phyloP scores from a whole-genome alignment of 306 rosid species.

The Cucumis hystrix region DNA sequence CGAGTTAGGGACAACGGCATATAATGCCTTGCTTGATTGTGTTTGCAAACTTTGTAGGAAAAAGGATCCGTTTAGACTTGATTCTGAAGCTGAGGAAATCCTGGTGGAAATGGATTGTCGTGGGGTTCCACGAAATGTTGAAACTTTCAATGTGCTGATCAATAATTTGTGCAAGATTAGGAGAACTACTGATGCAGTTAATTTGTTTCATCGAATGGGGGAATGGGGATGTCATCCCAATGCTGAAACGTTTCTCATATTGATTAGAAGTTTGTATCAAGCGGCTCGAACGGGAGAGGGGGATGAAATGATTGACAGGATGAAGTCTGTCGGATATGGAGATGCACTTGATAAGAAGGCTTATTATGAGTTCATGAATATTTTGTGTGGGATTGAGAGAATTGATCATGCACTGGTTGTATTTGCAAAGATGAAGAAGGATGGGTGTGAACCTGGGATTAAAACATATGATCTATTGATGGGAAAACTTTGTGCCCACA shows the following conservation, averaged over 20 bases:
- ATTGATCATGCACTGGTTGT: constrained; percentile 61
- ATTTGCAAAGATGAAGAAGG: constrained; percentile 62
- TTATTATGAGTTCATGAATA: constrained; percentile 45
- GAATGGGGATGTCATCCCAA: constrained; percentile 46
- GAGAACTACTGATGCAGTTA: constrained; percentile 46
- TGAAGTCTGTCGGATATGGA: constrained; percentile 50
- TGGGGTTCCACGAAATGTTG: constrained; percentile 71
- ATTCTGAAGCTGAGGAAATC: constrained; percentile 48
- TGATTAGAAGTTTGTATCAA: constrained; percentile 61
- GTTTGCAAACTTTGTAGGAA: constrained; percentile 53
- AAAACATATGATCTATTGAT: constrained; percentile 54
- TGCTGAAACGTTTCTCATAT: constrained; percentile 34
- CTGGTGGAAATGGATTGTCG: constrained; percentile 51
- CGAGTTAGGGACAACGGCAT: constrained; percentile 46
- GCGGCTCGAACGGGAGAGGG: constrained; percentile 76
- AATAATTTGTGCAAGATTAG: constrained; percentile 66
- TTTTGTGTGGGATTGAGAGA: constrained; percentile 76
- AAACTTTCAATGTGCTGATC: constrained; percentile 66
- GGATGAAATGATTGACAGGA: constrained; percentile 74
- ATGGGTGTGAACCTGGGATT: constrained; percentile 57
- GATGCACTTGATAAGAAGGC: constrained; percentile 45
- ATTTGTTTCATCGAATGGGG: constrained; percentile 41
- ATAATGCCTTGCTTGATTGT: constrained; percentile 64
- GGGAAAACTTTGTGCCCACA: constrained; percentile 48
- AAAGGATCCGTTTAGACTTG: constrained; percentile 57